Base-by-base conservation (phyloP, 2,329 filamentous ascomycete genomes). In the Onygenales sp. region DNA sequence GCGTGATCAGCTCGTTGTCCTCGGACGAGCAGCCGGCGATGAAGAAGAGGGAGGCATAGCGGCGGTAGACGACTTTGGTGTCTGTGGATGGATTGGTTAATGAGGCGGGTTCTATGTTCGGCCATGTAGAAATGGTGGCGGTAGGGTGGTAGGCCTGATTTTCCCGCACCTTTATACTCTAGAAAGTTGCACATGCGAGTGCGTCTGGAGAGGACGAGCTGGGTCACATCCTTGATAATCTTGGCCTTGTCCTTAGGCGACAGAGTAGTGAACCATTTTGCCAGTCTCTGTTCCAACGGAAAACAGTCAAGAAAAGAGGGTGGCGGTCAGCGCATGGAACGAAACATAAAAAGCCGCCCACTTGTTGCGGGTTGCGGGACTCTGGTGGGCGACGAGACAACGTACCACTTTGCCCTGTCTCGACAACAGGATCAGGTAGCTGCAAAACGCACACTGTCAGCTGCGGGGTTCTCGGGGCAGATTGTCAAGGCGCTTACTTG, bases 111-210 rank as follows among this genome's bases (percentile, higher is more conserved):
- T 31, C 33, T 9, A 9, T 33, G 39, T 17, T 17, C 17, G 17
- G 17, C 17, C 17, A 17, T 17, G 17, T 17, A 17, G 17, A 17
- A 17, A 17, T 17, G 17, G 17, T 17, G 17, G 17, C 17, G 17
- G 17, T 17, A 17, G 2, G 17, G 17, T 17, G 17, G 17, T 17
- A 17, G 17, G 17, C 2, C 17, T 17, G 17, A 13, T 2, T 13
- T 27, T 44, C 32, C 51, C 61, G 44, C 62, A 94, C 92, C 92
- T 84, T 98, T 98, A 74, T 98, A 98, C 71, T 98, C 93, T 56
- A 98, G 82, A 74, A 98, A 98, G 75, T 98, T 98, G 82, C 93
- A 98, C 93, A 98, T 98, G 70, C 93, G 89, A 56, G 93, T 97
- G 67, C 93, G 84, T 62, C 93, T 84, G 58, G 93, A 93, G 61